Conservation (phyloP, 1,284 basidiomycete genomes). For the Cutaneotrichosporon daszewskae region DNA sequence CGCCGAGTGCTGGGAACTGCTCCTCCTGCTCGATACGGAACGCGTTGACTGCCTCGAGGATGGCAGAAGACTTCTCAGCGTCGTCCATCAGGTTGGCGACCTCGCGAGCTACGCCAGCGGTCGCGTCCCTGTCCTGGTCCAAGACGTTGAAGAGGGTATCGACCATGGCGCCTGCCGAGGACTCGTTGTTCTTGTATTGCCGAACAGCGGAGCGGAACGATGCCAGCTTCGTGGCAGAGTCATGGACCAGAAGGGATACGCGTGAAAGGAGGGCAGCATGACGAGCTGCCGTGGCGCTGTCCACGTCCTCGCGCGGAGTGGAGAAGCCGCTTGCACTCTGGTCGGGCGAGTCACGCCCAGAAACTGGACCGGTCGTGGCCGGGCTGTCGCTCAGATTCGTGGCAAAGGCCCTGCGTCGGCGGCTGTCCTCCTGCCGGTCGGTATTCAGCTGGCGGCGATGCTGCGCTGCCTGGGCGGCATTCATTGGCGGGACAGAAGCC, state of each 20-base stretch:
- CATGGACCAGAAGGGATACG: slow-evolving; percentile 61
- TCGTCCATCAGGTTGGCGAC: slow-evolving; percentile 73
- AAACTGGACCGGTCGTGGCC: not conserved
- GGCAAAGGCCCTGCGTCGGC: slow-evolving; percentile 55
- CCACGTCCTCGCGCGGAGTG: slow-evolving; percentile 43
- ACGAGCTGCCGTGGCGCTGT: slow-evolving; percentile 48
- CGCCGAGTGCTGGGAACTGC: slow-evolving; percentile 68
- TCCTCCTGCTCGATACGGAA: slow-evolving; percentile 78
- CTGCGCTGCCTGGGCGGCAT: slow-evolving; percentile 38
- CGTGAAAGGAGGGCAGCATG: slow-evolving; percentile 65
- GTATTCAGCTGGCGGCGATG: slow-evolving; percentile 32
- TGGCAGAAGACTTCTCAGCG: slow-evolving; percentile 61
- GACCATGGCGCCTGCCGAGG: slow-evolving; percentile 73
- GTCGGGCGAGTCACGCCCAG: slow-evolving; percentile 6
- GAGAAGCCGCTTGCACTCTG: slow-evolving; percentile 27
- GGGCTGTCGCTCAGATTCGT: slow-evolving; percentile 52
- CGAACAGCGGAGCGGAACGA: slow-evolving; percentile 76
- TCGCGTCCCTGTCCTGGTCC: slow-evolving; percentile 68
- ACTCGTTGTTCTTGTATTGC: slow-evolving; percentile 72
- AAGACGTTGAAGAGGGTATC: slow-evolving; percentile 81
- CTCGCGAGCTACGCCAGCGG: slow-evolving; percentile 68
- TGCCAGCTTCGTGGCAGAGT: slow-evolving; percentile 65
- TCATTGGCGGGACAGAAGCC: slow-evolving; percentile 31
- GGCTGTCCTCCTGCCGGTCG: slow-evolving; percentile 39
- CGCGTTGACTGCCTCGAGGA: slow-evolving; percentile 72